A percentile compares a stretch with the other conserved stretches of the same genome.
These are phyloP conservation scores for Coelastrella sp. DNA, from an alignment of 139 green algal genomes.

Conservation along the genomic window DNA sequence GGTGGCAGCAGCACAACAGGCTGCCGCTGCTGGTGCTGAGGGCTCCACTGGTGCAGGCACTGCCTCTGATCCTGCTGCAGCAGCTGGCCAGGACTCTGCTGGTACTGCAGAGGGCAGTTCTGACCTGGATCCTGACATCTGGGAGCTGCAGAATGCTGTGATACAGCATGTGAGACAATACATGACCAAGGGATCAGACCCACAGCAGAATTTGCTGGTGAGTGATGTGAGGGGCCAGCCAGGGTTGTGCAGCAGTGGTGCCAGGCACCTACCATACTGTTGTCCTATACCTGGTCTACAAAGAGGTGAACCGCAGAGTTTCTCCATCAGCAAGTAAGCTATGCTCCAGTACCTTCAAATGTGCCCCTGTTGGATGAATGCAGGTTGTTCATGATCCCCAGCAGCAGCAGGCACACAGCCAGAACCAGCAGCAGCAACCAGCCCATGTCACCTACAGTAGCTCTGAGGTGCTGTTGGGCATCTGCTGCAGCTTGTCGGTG, in stretches of 20 bases:
- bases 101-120: not conserved
- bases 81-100: not conserved
- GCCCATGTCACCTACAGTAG: not conserved
- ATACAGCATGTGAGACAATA: conserved; percentile 49
- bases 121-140: conserved; percentile 33
- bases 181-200: conserved; percentile 32
- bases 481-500: conserved; percentile 60
- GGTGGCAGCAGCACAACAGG: not conserved
- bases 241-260: no score
- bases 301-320: no score
- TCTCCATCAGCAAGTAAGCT: no score
- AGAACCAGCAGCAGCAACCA: not conserved
- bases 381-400: conserved; percentile 16
- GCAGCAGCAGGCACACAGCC: conserved; percentile 3
- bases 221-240: not conserved
- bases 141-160: conserved; percentile 40
- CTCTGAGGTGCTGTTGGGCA: conserved; percentile 33
- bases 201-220: conserved; percentile 24
- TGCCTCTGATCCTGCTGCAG: not conserved
- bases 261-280: no score
- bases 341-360: not conserved
- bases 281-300: no score
- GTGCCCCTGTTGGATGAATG: not conserved
- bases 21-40: not conserved
- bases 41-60: not conserved